These are phyloP conservation scores for Trichoderma gamsii DNA, from an alignment of 495 filamentous ascomycete genomes.

Conservation along the genomic window DNA sequence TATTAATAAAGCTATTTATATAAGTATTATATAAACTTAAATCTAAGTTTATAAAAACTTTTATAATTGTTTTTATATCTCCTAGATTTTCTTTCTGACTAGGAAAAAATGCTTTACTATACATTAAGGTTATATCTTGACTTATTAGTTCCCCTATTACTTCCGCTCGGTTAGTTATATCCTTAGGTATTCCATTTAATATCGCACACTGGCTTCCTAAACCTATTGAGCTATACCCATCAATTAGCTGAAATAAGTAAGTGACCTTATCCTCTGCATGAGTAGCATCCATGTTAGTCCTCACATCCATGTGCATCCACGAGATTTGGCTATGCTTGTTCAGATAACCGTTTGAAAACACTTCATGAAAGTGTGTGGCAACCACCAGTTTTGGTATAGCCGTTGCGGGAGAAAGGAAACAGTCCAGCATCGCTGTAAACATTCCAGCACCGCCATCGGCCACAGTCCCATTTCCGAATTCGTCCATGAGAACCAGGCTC, in stretches of 20 bases:
- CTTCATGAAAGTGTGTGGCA: conserved; percentile 93
- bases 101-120: not conserved
- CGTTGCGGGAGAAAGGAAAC: conserved; percentile 56
- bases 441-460: conserved; percentile 76
- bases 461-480: conserved; percentile 94
- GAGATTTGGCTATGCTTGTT: conserved; percentile 49
- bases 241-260: conserved; percentile 71
- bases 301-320: conserved; percentile 87
- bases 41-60: not conserved
- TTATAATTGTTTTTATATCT: not conserved
- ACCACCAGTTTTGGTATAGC: conserved; percentile 76
- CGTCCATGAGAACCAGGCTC: conserved; percentile 82
- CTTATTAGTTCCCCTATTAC: conserved; percentile 63
- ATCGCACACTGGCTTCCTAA: conserved; percentile 81
- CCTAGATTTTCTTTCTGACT: not conserved
- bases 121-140: conserved; percentile 42
- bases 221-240: conserved; percentile 71
- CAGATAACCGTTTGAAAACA: conserved; percentile 73
- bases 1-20: not conserved
- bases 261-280: conserved; percentile 68
- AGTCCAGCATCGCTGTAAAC: conserved; percentile 72
- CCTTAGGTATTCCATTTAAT: conserved; percentile 70
- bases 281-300: conserved; percentile 54
- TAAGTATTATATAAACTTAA: not conserved
- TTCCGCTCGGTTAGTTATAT: conserved; percentile 70